Evolutionary conservation across 1,284 basidiomycete genomes (phyloP).

Genomic region (Ganoderma sp.): DNA sequence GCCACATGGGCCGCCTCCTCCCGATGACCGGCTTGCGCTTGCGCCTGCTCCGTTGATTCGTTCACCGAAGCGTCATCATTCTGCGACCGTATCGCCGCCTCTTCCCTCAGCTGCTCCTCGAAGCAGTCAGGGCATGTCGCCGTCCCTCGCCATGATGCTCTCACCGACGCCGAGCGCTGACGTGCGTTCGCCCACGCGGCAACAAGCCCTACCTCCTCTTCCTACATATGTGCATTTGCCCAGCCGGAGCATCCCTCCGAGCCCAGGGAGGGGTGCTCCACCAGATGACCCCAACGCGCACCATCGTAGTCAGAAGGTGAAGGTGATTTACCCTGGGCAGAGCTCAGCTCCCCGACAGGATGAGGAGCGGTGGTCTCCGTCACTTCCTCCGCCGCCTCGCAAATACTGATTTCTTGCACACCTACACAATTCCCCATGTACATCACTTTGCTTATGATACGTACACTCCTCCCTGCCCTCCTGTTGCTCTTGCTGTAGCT

Average conservation of each 20-base stretch:
- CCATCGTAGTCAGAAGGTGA: constrained; percentile 23
- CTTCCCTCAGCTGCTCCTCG: constrained; percentile 26
- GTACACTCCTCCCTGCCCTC: constrained; percentile 1
- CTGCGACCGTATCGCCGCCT: constrained; percentile 33
- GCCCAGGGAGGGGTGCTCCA: constrained; percentile 21
- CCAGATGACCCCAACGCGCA: constrained; percentile 22
- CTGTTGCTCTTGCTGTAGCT: constrained; percentile 28
- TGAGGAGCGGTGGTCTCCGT: constrained; percentile 29
- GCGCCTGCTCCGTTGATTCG: constrained; percentile 31
- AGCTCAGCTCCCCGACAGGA: constrained; percentile 14
- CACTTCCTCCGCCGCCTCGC: constrained; percentile 21
- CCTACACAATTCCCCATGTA: neutral
- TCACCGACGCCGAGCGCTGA: constrained; percentile 36
- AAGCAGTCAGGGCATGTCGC: constrained; percentile 37
- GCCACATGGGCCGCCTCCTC: constrained; percentile 28
- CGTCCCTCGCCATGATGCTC: constrained; percentile 43
- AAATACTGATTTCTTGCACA: constrained; percentile 5
- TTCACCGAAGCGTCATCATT: constrained; percentile 36
- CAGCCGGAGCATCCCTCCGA: constrained; percentile 27
- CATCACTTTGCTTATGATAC: constrained; percentile 22
- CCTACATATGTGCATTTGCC: constrained; percentile 17
- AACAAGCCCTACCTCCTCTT: constrained; percentile 24
- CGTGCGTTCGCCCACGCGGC: constrained; percentile 34
- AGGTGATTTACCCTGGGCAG: constrained; percentile 21
- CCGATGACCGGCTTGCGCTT: constrained; percentile 31